Evolutionary conservation across 768 basidiomycete genomes (phyloP).

Genomic region (Pisolithus tinctorius): DNA sequence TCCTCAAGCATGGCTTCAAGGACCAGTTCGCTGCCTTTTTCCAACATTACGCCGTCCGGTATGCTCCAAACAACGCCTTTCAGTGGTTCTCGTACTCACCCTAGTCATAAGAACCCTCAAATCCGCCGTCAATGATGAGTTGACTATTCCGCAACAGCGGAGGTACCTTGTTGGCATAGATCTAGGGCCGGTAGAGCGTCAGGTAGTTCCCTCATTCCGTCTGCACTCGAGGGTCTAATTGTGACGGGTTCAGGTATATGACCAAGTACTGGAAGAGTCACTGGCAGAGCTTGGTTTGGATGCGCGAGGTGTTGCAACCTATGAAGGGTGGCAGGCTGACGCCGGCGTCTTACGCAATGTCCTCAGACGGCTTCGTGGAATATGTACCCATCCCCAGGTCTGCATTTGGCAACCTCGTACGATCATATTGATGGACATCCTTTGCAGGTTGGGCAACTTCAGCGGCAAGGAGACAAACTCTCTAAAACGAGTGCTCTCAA

Average conservation of each 20-base stretch:
- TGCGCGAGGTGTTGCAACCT: constrained; percentile 59
- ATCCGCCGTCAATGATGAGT: constrained; percentile 58
- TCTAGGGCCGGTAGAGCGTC: constrained; percentile 71
- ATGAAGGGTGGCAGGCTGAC: constrained; percentile 60
- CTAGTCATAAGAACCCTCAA: constrained; percentile 59
- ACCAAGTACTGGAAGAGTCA: constrained; percentile 59
- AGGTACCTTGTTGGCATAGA: constrained; percentile 73
- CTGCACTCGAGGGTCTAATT: background rate
- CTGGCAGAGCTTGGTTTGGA: constrained; percentile 65
- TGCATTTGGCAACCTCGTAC: constrained; percentile 40
- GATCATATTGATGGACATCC: constrained; percentile 14
- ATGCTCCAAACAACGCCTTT: constrained; percentile 3
- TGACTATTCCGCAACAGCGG: constrained; percentile 80
- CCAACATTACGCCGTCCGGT: constrained; percentile 65
- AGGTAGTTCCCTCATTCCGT: constrained; percentile 34
- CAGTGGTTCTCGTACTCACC: too few relatives aligned
- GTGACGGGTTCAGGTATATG: constrained; percentile 57
- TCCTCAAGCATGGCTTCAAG: constrained; percentile 53
- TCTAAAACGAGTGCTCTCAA: constrained; percentile 60
- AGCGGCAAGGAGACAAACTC: constrained; percentile 40
- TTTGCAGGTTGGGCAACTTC: background rate
- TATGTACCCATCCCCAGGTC: constrained; percentile 86
- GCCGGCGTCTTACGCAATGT: constrained; percentile 49
- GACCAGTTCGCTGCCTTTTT: constrained; percentile 40
- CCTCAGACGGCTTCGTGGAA: constrained; percentile 69